A percentile compares a stretch with the other conserved stretches of the same genome.
phyloP scores from a whole-genome alignment of 2,329 filamentous ascomycete genomes.

The Calonectria crousiana region DNA sequence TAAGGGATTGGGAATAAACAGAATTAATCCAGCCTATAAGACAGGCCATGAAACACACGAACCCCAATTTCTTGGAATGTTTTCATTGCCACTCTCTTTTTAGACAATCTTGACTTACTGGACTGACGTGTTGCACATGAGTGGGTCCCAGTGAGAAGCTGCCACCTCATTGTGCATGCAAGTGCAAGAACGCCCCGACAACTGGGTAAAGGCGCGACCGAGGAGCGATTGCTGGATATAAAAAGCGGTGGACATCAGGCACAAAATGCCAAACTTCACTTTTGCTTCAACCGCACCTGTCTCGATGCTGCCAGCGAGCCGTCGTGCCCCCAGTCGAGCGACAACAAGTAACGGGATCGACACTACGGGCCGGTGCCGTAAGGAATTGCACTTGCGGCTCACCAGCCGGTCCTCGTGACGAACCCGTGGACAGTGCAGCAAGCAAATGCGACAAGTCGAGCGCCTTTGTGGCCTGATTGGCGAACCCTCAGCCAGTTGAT shows the following conservation, averaged over 20 bases:
- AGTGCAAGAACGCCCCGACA: slow-evolving; percentile 31
- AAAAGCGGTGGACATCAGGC: slow-evolving; percentile 33
- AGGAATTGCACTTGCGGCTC: slow-evolving; percentile 17
- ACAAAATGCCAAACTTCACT: slow-evolving; percentile 6
- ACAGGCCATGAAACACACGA: neutral
- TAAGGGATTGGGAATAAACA: neutral
- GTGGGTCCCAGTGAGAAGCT: slow-evolving; percentile 42
- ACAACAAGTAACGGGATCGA: slow-evolving; percentile 9
- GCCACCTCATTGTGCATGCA: slow-evolving; percentile 47
- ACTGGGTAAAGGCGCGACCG: slow-evolving; percentile 31
- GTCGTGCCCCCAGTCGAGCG: neutral
- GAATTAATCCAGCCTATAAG: neutral
- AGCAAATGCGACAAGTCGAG: slow-evolving; percentile 40
- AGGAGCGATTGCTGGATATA: slow-evolving; percentile 35
- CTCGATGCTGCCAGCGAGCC: neutral
- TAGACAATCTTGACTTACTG: slow-evolving; percentile 5
- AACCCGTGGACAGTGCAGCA: slow-evolving; percentile 45
- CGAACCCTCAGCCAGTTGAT: slow-evolving; percentile 34
- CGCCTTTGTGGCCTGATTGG: slow-evolving; percentile 40
- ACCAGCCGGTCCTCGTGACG: slow-evolving; percentile 33
- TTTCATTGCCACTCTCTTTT: slow-evolving; percentile 6
- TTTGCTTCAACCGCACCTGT: neutral
- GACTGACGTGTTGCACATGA: slow-evolving; percentile 41
- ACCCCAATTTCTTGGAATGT: slow-evolving; percentile 2
- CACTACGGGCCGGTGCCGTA: slow-evolving; percentile 14